Percentiles rank a stretch among this genome's conserved stretches.
phyloP scores from a whole-genome alignment of 148 eudicot genomes.

The Chenopodium quinoa region DNA sequence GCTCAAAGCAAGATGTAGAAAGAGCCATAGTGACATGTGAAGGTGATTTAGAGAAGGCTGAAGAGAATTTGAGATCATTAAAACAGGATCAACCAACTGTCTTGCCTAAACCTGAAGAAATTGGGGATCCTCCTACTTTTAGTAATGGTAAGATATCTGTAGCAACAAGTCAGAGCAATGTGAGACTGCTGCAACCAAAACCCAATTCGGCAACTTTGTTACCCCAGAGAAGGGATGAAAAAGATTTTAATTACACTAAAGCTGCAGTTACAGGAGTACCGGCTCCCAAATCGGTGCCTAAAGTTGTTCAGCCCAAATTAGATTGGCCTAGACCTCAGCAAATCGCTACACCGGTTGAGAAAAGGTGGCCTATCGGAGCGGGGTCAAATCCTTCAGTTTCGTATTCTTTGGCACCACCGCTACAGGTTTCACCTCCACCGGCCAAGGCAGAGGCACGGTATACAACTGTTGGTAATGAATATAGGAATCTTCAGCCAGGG shows the following conservation, averaged over 20 bases:
- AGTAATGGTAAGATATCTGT: slow-evolving; percentile 44
- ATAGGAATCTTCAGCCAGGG: slow-evolving; percentile 62
- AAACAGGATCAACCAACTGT: slow-evolving; percentile 56
- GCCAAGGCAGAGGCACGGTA: slow-evolving; percentile 54
- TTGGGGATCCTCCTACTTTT: slow-evolving; percentile 42
- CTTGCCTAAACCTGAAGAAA: slow-evolving; percentile 59
- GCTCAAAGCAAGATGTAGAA: slow-evolving; percentile 88
- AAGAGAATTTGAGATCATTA: slow-evolving; percentile 58
- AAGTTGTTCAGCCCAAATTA: slow-evolving; percentile 51
- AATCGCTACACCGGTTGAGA: slow-evolving; percentile 44
- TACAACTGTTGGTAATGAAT: slow-evolving; percentile 46
- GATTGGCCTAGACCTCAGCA: slow-evolving; percentile 72
- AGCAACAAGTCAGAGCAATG: slow-evolving; percentile 38
- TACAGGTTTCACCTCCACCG: slow-evolving; percentile 56
- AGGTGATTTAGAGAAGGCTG: slow-evolving; percentile 86
- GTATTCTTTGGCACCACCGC: slow-evolving; percentile 50
- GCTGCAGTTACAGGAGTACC: slow-evolving; percentile 41
- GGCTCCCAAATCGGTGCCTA: slow-evolving; percentile 42
- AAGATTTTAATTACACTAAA: slow-evolving; percentile 67
- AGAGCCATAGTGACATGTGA: slow-evolving; percentile 70
- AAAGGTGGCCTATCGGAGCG: slow-evolving; percentile 60
- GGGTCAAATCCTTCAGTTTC: slow-evolving; percentile 58
- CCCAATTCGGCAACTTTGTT: slow-evolving; percentile 28
- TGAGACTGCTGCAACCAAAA: slow-evolving; percentile 47
- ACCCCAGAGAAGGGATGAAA: slow-evolving; percentile 75